These are phyloP conservation scores for Diplodia sapinea DNA, from an alignment of 2,329 filamentous ascomycete species.

Conservation along the genomic window DNA sequence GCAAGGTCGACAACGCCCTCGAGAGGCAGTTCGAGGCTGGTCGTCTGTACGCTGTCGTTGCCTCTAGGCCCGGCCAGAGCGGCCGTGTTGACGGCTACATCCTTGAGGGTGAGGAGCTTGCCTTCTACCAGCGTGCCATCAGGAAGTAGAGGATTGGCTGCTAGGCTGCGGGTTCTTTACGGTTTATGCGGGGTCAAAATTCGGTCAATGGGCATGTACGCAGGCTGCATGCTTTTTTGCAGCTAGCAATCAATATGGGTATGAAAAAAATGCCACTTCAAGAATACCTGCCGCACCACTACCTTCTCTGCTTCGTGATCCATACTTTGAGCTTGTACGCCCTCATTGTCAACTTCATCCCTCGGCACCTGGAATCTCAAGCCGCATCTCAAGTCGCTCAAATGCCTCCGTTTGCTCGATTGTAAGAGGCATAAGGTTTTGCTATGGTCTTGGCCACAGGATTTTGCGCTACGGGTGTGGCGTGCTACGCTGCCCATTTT, in stretches of 20 bases:
- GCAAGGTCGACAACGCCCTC: slow-evolving; percentile 90
- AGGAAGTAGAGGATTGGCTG: slow-evolving; percentile 77
- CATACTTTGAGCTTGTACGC: not conserved
- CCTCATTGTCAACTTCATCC: not conserved
- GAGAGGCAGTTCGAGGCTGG: slow-evolving; percentile 99
- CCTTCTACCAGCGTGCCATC: slow-evolving; percentile 99
- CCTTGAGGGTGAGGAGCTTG: slow-evolving; percentile 98
- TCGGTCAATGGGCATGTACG: slow-evolving; percentile 31
- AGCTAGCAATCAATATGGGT: slow-evolving; percentile 30
- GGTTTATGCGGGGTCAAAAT: slow-evolving; percentile 51
- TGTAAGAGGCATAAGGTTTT: no score
- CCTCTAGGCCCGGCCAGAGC: slow-evolving; percentile 94
- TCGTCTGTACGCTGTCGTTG: slow-evolving; percentile 92
- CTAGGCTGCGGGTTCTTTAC: slow-evolving; percentile 47
- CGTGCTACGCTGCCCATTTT: no score
- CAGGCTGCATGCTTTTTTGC: slow-evolving; percentile 27
- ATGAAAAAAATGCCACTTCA: slow-evolving; percentile 28
- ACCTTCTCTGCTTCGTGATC: not conserved
- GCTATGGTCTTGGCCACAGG: no score
- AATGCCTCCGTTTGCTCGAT: no score
- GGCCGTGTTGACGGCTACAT: slow-evolving; percentile 97
- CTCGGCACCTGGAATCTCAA: no score
- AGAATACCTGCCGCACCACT: slow-evolving; percentile 17
- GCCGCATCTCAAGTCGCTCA: no score
- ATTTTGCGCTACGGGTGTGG: no score